Percentiles rank a stretch among this genome's conserved stretches.
These are phyloP conservation scores for Chalciporus pseudorubinellus DNA, from an alignment of 768 basidiomycete genomes.

Conservation along the genomic window DNA sequence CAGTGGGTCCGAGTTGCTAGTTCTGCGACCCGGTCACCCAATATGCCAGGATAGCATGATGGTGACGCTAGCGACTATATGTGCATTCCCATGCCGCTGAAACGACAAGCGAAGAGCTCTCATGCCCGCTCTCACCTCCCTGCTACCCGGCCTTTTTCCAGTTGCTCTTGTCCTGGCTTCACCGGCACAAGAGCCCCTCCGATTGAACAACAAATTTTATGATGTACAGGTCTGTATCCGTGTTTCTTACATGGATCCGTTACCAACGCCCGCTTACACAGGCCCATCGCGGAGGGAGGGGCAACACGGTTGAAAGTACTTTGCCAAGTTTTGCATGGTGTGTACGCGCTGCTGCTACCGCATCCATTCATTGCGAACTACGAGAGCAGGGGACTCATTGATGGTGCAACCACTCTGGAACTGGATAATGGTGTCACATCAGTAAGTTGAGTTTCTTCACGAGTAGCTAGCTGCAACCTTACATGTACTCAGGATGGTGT, in stretches of 20 bases:
- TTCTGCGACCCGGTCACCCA: constrained; percentile 12
- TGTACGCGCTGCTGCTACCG: constrained; percentile 10
- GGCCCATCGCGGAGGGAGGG: constrained; percentile 78
- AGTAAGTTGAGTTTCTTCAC: constrained; percentile 33
- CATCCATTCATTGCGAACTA: constrained; percentile 3
- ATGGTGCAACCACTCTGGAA: constrained; percentile 75
- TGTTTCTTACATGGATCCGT: constrained; percentile 3
- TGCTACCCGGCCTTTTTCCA: constrained; percentile 7
- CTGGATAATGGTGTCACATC: constrained; percentile 76
- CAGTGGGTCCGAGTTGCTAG: no score
- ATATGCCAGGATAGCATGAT: constrained; percentile 2
- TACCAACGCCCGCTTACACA: constrained; percentile 23
- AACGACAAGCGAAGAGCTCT: neutral
- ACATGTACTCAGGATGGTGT: constrained; percentile 56
- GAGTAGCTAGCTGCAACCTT: neutral
- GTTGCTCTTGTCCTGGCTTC: constrained; percentile 20
- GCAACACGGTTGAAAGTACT: constrained; percentile 70
- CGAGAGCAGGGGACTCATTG: constrained; percentile 60
- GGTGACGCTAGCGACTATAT: neutral
- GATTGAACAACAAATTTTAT: constrained; percentile 33
- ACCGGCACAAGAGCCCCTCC: constrained; percentile 29
- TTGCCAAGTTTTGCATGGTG: constrained; percentile 78
- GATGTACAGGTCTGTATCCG: constrained; percentile 47
- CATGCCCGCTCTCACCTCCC: constrained; percentile 16
- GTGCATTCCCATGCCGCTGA: neutral